Base-by-base conservation (phyloP, 2,329 filamentous ascomycete genomes). In the Graphium sp. region DNA sequence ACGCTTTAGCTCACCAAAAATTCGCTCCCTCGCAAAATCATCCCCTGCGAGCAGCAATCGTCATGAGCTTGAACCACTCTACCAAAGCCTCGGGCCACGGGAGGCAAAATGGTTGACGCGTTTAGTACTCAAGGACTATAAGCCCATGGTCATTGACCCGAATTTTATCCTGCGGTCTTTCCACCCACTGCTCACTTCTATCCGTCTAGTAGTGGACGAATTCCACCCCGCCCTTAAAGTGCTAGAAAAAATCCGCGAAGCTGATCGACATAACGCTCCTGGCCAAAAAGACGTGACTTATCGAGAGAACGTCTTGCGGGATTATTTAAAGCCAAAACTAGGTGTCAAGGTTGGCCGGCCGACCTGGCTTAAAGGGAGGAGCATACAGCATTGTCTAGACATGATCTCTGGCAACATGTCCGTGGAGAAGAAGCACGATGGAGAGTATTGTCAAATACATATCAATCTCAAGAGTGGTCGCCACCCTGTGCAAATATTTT, bases 371-470 rank as follows among this genome's bases (percentile, higher is more conserved):
- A 79, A 79, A 41, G 74, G 62, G 7, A 60, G 74, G 28, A 76
- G 72, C 37, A 76, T 87, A 39, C 74, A 82, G 34, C 67, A 89
- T 43, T 87, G 79, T 43, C 49, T 80, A 13, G 58, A 71, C 12
- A 67, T 87, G 56, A 56, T 64, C 2, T 60, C 56, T 5, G 58
- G 60, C 0, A 55, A 65, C 11, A 64, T 85, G 66, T 80, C 75
- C 33, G 63, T 83, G 15, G 82, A 92, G 47, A 62, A 74, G 29
- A 92, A 92, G 45, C 70, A 91, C 35, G 83, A 92, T 41, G 83
- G 80, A 9, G 84, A 93, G 48, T 93, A 89, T 39, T 91, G 81
- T 39, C 84, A 93, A 46, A 71, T 93, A 18, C 84, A 93, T 41
- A 56, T 93, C 22, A 72, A 91, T 42, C 53, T 80, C 6, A 55